A percentile compares a stretch with the other conserved stretches of the same genome.
These are phyloP conservation scores for Pharus latifolius DNA, from an alignment of 176 grass and related monocot genomes.

Conservation along the genomic window DNA sequence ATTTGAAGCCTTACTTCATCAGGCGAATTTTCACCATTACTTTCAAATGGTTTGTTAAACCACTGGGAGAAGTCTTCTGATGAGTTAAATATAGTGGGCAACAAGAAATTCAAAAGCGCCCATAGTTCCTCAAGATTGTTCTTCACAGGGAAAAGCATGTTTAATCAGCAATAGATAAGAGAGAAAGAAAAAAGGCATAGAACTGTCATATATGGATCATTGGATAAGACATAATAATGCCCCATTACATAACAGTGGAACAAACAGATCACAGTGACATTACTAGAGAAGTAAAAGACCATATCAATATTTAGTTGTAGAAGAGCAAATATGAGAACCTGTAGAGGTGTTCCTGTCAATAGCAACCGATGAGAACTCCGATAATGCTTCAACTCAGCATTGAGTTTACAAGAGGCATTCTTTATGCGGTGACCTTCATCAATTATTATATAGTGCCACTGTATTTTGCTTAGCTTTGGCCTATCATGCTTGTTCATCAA, in stretches of 20 bases:
- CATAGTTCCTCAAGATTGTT: conserved; percentile 99
- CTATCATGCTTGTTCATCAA: conserved; percentile 99
- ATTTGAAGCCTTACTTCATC: conserved; percentile 60
- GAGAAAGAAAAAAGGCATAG: background rate
- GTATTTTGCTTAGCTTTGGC: conserved; percentile 97
- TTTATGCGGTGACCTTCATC: conserved; percentile 99
- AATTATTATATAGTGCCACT: conserved; percentile 99
- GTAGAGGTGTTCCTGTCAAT: conserved; percentile 91
- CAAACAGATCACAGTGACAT: background rate
- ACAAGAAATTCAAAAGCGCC: conserved; percentile 95
- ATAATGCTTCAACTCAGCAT: conserved; percentile 95
- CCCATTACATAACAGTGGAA: background rate
- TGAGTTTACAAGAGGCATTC: conserved; percentile 98
- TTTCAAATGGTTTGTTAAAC: conserved; percentile 99
- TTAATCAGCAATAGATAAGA: conserved; percentile 19
- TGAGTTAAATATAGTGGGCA: conserved; percentile 98
- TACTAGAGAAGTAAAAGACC: conserved; percentile 7
- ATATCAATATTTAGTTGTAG: background rate
- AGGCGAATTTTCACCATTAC: conserved; percentile 67
- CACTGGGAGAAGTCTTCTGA: conserved; percentile 98
- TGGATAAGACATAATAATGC: background rate
- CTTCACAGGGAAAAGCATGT: conserved; percentile 46
- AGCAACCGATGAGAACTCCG: conserved; percentile 87
- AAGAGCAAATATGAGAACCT: conserved; percentile 49
- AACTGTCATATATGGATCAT: background rate